Base-by-base conservation (phyloP, 2,329 filamentous ascomycete genomes). In the Fusarium ambrosium region DNA sequence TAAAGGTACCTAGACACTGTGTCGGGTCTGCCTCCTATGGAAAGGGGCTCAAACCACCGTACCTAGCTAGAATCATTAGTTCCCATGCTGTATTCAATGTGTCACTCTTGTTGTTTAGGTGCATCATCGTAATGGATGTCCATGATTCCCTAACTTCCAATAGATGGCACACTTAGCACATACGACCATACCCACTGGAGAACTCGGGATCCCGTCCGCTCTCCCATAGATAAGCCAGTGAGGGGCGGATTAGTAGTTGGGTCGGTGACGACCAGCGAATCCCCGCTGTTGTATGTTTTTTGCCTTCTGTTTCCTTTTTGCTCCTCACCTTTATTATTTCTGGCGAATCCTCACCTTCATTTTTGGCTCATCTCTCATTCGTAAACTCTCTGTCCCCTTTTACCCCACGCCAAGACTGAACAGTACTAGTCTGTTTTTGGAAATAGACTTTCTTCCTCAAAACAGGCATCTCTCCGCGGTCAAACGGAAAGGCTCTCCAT, bases 171-270 rank as follows among this genome's bases (percentile, higher is more conserved):
- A 13, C n/a, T 6, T 13, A 2, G 0, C 10, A 48, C 43, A 48
- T 48, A 48, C 43, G 43, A 48, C 43, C 43, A 48, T 48, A 48
- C 43, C 43, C 43, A 27, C 43, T 48, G 43, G 43, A 48, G 22
- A 48, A 48, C 43, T 48, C 43, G 43, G 22, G 43, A 27, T 48
- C 43, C 43, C 43, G 43, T 48, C 43, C 43, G 43, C 43, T 48
- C 43, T 48, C 43, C 43, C 43, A 48, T 48, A 48, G 43, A 48
- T 48, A 48, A 48, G 43, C 43, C 43, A 48, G 43, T 48, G 43
- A 48, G 43, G 43, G 43, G 43, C 22, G 43, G 43, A 48, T 48
- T 48, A 48, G 43, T 48, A 48, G 43, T 48, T 48, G 43, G 43
- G 43, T 48, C 43, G 43, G 43, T 48, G 43, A 48, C 43, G 43